Conservation (phyloP, 2,329 filamentous ascomycete species). For the Talaromyces sp. region DNA sequence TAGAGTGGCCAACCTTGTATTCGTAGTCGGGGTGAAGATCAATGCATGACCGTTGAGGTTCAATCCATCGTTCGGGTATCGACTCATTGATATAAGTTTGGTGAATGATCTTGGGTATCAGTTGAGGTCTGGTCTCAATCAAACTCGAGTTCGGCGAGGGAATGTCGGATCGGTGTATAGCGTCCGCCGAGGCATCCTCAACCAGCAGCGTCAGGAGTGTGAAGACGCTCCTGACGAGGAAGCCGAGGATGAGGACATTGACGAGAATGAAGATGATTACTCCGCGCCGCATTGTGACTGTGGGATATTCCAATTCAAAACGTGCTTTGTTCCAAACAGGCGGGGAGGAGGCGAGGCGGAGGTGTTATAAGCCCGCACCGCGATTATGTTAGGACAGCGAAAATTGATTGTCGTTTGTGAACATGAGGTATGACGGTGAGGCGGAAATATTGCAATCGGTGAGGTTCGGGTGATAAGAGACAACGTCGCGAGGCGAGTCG, state of each 20-base stretch:
- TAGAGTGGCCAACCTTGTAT: slow-evolving; percentile 56
- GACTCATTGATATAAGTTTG: slow-evolving; percentile 71
- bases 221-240: slow-evolving; percentile 65
- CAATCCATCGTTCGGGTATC: slow-evolving; percentile 64
- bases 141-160: slow-evolving; percentile 61
- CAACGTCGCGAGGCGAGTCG: neutral
- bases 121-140: slow-evolving; percentile 54
- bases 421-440: neutral
- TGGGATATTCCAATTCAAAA: neutral
- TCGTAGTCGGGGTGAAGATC: slow-evolving; percentile 68
- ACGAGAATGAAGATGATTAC: slow-evolving; percentile 62
- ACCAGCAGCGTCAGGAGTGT: slow-evolving; percentile 68
- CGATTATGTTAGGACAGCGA: neutral
- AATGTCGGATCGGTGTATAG: slow-evolving; percentile 63
- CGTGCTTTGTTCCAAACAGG: neutral
- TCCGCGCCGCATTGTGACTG: slow-evolving; percentile 55
- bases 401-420: neutral
- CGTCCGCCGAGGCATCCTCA: slow-evolving; percentile 63
- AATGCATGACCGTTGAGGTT: slow-evolving; percentile 63
- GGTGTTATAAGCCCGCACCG: neutral
- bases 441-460: neutral
- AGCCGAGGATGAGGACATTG: slow-evolving; percentile 61
- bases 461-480: neutral
- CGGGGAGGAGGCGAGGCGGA: neutral
- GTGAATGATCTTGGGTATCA: slow-evolving; percentile 75